Evolutionary conservation across 2,329 filamentous ascomycete genomes (phyloP), one percentile per base, ranked within the genome.

Genomic region (Bipolaris sorokiniana): DNA sequence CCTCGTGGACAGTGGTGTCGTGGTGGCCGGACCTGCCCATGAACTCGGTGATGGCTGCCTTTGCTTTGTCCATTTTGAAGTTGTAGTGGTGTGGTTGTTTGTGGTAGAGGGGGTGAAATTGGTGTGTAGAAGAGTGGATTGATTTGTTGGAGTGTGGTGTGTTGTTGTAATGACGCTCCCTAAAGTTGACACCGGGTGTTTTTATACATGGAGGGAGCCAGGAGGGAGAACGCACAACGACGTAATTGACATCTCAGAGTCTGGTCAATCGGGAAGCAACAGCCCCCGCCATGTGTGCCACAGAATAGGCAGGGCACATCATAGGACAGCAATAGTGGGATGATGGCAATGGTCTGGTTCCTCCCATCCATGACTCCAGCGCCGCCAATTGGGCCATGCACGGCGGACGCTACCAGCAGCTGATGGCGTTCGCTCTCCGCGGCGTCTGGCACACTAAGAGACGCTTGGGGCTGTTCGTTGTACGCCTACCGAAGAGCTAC

Each of bases 1-100:
- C 82, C 75, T 90, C 86, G 59, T 90, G 84, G 3, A 91, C 86
- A 13, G 84, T 88, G n/a, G 88, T 91, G 68, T 88, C 85, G 66
- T 90, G 83, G 62, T 90, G 84, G 55, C 87, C 87, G 54, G 85
- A 79, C 65, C 83, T 82, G 71, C 65, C 51, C 65, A 88, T 82
- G 78, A 90, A 88, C 69, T 83, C 82, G 45, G 78, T 77, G 67
- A 90, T 82, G 58, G 83, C 84, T 68, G 82, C 79, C 80, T 87
- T 89, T 37, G 87, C 86, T 71, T 85, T 86, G 15, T 90, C 82
- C 87, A 90, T 75, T 62, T 48, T 68, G 56, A 58, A 47, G 20
- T 51, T 16, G 16, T 47, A 40, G 45, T 33, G 31, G 34, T 42
- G 50, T 57, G 31, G 33, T 33, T 53, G 37, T 50, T 45, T 10